phyloP scores from a whole-genome alignment of 2,329 filamentous ascomycete genomes.

The Pyrenophora tritici-repentis region DNA sequence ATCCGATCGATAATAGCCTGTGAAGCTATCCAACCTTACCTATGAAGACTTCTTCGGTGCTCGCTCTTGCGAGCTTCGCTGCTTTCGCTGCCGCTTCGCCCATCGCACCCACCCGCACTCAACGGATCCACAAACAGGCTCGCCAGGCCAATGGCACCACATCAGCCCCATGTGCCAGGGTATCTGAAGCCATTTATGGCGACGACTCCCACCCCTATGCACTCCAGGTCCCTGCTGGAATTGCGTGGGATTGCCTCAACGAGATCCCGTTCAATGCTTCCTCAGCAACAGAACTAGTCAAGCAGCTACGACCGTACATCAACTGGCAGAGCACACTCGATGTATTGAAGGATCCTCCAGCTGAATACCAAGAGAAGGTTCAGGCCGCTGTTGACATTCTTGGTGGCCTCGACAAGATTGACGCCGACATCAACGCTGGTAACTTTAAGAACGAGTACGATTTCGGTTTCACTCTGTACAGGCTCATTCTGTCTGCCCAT shows the following conservation, averaged over 20 bases:
- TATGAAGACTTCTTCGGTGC: slow-evolving; percentile 31
- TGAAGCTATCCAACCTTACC: neutral
- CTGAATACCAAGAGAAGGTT: slow-evolving; percentile 53
- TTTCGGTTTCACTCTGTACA: slow-evolving; percentile 58
- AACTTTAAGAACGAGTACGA: slow-evolving; percentile 50
- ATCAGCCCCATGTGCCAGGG: slow-evolving; percentile 39
- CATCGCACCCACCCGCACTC: slow-evolving; percentile 22
- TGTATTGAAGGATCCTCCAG: slow-evolving; percentile 51
- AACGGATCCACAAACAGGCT: slow-evolving; percentile 10
- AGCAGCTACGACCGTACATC: slow-evolving; percentile 50
- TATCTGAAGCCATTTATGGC: slow-evolving; percentile 38
- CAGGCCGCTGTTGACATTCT: slow-evolving; percentile 53
- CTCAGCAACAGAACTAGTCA: slow-evolving; percentile 47
- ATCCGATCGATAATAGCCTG: neutral
- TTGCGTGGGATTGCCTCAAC: slow-evolving; percentile 53
- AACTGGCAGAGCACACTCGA: slow-evolving; percentile 55
- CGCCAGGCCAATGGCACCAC: slow-evolving; percentile 33
- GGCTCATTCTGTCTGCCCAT: slow-evolving; percentile 61
- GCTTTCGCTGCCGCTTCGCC: slow-evolving; percentile 33
- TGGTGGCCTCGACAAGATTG: slow-evolving; percentile 49
- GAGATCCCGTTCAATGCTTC: slow-evolving; percentile 52
- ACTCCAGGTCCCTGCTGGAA: slow-evolving; percentile 47
- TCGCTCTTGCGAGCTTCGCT: slow-evolving; percentile 30
- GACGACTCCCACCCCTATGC: slow-evolving; percentile 14
- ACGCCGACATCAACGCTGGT: slow-evolving; percentile 43